A percentile compares a stretch with the other conserved stretches of the same genome.
Evolutionary conservation across 495 filamentous ascomycete species (phyloP).

Genomic region (Clavariopsis aquatica): DNA sequence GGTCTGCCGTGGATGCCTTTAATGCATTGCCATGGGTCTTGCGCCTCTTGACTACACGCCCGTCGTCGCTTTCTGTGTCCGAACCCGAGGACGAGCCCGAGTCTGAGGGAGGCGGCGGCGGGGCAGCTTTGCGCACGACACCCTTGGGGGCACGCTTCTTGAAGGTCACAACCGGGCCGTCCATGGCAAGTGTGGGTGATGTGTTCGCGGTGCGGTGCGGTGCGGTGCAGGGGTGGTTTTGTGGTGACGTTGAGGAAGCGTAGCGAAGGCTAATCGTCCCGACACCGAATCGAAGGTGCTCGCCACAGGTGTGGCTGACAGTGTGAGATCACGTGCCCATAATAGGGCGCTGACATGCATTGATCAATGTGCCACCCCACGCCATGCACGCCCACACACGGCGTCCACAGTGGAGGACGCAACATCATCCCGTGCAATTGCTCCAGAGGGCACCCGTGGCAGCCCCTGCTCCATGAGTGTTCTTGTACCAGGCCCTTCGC

Average conservation of each 20-base stretch:
- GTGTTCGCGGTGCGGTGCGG: background rate
- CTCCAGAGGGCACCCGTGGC: no score
- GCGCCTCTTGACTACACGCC: conserved; percentile 74
- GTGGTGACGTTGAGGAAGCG: no score
- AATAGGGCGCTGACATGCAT: background rate
- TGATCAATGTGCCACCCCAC: background rate
- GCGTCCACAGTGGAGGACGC: background rate
- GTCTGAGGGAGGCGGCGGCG: conserved; percentile 75
- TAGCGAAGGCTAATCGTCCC: no score
- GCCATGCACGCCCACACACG: background rate
- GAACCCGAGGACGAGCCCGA: conserved; percentile 57
- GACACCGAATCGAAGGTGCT: conserved; percentile 15
- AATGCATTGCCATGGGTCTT: conserved; percentile 54
- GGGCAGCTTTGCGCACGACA: conserved; percentile 78
- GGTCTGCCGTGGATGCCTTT: conserved; percentile 54
- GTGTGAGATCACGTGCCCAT: background rate
- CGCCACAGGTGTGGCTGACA: conserved; percentile 13
- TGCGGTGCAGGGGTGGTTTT: background rate
- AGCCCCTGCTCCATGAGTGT: no score
- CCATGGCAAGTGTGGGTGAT: conserved; percentile 18
- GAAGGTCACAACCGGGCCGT: conserved; percentile 66
- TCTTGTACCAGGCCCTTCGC: no score
- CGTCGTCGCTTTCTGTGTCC: conserved; percentile 76
- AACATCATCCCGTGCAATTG: no score
- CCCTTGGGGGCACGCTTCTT: conserved; percentile 81